These are phyloP conservation scores for Venustampulla echinocandica DNA, from an alignment of 495 filamentous ascomycete species.

Conservation along the genomic window DNA sequence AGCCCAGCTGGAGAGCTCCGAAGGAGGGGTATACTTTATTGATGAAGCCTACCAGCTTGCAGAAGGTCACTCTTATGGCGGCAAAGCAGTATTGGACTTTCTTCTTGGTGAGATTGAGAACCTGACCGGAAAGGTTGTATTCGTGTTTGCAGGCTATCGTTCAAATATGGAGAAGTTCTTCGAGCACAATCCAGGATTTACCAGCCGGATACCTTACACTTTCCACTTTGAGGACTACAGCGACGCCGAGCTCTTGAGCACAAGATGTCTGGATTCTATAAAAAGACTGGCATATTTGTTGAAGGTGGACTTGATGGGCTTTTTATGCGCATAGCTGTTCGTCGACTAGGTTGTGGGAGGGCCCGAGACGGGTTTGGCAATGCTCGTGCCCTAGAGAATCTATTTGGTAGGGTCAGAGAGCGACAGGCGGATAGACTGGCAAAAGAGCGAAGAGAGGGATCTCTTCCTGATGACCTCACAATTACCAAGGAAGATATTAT, in stretches of 20 bases:
- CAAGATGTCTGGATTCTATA: slow-evolving; percentile 9
- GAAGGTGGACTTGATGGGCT: slow-evolving; percentile 54
- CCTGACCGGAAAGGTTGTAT: slow-evolving; percentile 61
- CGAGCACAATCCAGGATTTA: slow-evolving; percentile 65
- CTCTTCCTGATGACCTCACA: slow-evolving; percentile 37
- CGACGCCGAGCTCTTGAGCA: slow-evolving; percentile 51
- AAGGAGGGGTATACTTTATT: slow-evolving; percentile 55
- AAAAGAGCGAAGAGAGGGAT: slow-evolving; percentile 26
- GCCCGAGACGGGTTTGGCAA: slow-evolving; percentile 66
- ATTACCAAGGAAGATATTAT: slow-evolving; percentile 53
- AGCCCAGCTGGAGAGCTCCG: slow-evolving; percentile 43
- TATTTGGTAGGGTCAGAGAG: slow-evolving; percentile 39
- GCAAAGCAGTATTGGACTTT: slow-evolving; percentile 60
- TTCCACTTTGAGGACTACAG: slow-evolving; percentile 63
- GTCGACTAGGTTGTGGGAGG: slow-evolving; percentile 52
- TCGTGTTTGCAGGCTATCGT: slow-evolving; percentile 71
- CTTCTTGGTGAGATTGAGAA: slow-evolving; percentile 71
- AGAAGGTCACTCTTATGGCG: slow-evolving; percentile 34
- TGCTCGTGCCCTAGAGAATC: slow-evolving; percentile 59
- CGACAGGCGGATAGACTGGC: slow-evolving; percentile 51
- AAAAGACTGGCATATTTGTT: slow-evolving; percentile 39
- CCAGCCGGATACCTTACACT: slow-evolving; percentile 59
- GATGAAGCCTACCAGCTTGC: slow-evolving; percentile 62
- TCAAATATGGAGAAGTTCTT: slow-evolving; percentile 77
- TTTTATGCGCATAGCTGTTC: slow-evolving; percentile 54